Evolutionary conservation across 495 filamentous ascomycete genomes (phyloP).

Genomic region (Xylaria intraflava): DNA sequence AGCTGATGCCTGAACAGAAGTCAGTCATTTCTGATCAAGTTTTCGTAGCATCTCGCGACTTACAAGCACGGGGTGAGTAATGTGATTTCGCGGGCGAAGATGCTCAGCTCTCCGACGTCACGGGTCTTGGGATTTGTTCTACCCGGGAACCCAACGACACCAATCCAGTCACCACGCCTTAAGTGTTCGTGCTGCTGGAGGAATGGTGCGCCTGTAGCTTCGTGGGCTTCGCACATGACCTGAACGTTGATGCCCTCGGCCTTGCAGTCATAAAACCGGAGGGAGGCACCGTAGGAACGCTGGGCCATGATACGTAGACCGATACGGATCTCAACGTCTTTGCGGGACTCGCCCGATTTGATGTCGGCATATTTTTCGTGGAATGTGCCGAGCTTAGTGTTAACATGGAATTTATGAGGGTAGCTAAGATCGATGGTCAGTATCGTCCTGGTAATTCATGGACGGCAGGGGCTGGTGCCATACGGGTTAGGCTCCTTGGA

Average conservation of each 20-base stretch:
- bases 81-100: slow-evolving; percentile 81
- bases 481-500: slow-evolving; percentile 70
- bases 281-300: slow-evolving; percentile 72
- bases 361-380: slow-evolving; percentile 65
- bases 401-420: slow-evolving; percentile 94
- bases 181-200: slow-evolving; percentile 85
- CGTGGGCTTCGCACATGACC: slow-evolving; percentile 82
- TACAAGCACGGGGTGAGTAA: slow-evolving; percentile 79
- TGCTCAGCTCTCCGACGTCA: slow-evolving; percentile 80
- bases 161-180: slow-evolving; percentile 73
- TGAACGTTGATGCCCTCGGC: slow-evolving; percentile 70
- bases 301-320: slow-evolving; percentile 86
- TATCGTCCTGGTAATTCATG: not conserved
- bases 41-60: not conserved
- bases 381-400: slow-evolving; percentile 70
- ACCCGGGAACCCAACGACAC: slow-evolving; percentile 70
- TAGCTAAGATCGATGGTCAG: slow-evolving; percentile 39
- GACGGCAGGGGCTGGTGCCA: not conserved
- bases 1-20: slow-evolving; percentile 58
- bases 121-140: slow-evolving; percentile 84
- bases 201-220: slow-evolving; percentile 58
- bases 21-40: not conserved
- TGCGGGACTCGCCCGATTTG: slow-evolving; percentile 75
- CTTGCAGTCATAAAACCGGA: slow-evolving; percentile 88
- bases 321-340: slow-evolving; percentile 64